Evolutionary conservation across 495 filamentous ascomycete genomes (phyloP).

Genomic region (Delitschia confertaspora): DNA sequence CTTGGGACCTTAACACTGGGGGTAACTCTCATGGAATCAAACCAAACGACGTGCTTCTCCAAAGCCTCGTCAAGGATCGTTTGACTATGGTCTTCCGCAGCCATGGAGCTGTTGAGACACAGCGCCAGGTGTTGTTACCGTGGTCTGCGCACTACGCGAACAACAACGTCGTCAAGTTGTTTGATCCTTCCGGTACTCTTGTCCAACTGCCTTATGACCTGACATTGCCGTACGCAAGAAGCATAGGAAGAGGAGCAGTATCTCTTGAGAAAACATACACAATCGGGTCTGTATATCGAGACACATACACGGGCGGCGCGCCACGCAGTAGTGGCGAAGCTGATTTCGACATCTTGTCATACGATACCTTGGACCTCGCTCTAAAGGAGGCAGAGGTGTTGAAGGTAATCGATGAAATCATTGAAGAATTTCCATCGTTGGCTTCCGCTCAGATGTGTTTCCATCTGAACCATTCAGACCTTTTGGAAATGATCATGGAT

Average conservation of each 20-base stretch:
- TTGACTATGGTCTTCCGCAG: conserved; percentile 74
- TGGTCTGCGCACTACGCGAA: conserved; percentile 66
- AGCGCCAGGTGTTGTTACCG: conserved; percentile 68
- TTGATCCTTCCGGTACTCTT: conserved; percentile 74
- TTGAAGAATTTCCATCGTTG: conserved; percentile 70
- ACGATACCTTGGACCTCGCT: conserved; percentile 69
- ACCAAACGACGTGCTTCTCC: conserved; percentile 60
- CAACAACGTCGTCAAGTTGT: conserved; percentile 59
- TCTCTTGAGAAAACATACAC: conserved; percentile 69
- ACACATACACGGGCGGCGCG: conserved; percentile 64
- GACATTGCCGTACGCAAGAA: conserved; percentile 78
- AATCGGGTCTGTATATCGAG: conserved; percentile 84
- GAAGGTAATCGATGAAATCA: conserved; percentile 87
- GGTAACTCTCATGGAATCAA: conserved; percentile 39
- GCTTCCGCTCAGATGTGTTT: conserved; percentile 71
- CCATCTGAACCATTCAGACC: conserved; percentile 79
- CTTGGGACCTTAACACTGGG: conserved; percentile 66
- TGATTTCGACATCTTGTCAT: conserved; percentile 87
- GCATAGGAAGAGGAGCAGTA: conserved; percentile 63
- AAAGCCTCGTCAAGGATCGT: conserved; percentile 64
- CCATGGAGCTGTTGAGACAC: conserved; percentile 80
- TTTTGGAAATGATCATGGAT: conserved; percentile 77
- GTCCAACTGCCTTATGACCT: conserved; percentile 88
- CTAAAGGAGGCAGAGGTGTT: conserved; percentile 90
- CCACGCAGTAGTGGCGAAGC: conserved; percentile 79